Conservation (phyloP, 106 monocot genomes). For the Allium sativum region DNA sequence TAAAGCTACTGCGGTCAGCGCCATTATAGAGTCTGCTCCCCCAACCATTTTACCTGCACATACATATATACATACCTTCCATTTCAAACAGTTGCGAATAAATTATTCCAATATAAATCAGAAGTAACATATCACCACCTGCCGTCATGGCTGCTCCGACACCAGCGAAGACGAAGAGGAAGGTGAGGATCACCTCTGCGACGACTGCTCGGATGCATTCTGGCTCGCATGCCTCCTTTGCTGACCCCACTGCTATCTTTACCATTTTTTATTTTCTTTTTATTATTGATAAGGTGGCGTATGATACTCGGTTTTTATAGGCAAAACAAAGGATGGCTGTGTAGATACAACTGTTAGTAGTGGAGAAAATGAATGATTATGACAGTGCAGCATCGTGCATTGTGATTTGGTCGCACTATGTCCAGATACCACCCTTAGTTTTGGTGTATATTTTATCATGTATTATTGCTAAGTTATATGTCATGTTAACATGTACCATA, state of each 20-base stretch:
- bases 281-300: no score
- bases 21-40: conserved; percentile 44
- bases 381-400: no score
- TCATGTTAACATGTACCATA: no score
- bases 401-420: no score
- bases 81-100: background rate
- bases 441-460: no score
- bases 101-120: no score
- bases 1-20: conserved; percentile 58
- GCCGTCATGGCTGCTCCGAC: conserved; percentile 66
- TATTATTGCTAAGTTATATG: no score
- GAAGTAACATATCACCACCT: conserved; percentile 12
- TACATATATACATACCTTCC: background rate
- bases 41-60: conserved; percentile 31
- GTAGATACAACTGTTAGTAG: no score
- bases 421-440: no score
- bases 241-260: conserved; percentile 41
- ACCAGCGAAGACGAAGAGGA: conserved; percentile 74
- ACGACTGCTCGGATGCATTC: conserved; percentile 50
- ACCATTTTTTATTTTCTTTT: conserved; percentile 13
- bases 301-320: no score
- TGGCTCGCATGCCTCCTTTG: conserved; percentile 36
- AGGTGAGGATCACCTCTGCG: conserved; percentile 60
- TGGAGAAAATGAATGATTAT: no score
- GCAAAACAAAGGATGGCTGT: no score